Evolutionary conservation across 306 rosid genomes (phyloP), one percentile per base, ranked within the genome.

Genomic region (Inga laurina): DNA sequence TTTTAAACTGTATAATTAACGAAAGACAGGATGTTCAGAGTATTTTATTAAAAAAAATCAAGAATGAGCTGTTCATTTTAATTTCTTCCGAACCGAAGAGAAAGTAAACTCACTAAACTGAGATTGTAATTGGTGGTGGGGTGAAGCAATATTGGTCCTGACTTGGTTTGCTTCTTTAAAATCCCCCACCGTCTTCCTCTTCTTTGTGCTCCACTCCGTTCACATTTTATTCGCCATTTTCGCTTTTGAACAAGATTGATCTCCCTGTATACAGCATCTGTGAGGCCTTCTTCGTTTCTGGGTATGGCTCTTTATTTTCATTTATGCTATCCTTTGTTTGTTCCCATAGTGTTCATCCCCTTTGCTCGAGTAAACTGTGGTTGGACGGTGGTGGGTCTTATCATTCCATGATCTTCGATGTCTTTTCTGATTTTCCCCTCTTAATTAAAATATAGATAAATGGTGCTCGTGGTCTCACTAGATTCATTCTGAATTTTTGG

Each of bases 251-350:
- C 35, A 57, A 62, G 34, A 27, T 19, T 37, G 41, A 37, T 72
- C 57, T 46, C 45, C 13, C 10, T 24, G 35, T 71, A 22, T 10
- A 10, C 30, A n/a, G 35, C 54, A 43, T 71, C 57, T 12, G 10
- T 3, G 15, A 14, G 30, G 43, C 15, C 64, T 59, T 74, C 52
- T 52, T 66, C 48, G 19, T 16, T 52, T 35, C 59, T 79, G 81
- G 83, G 81, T 84, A 75, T 67, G 81, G 18, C 18, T 34, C 22
- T 65, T 15, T 65, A 1, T 22, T 22, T 46, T 21, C 32, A 27
- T 52, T 34, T 0, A 19, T 70, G 16, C n/a, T 78, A 19, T 78
- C 49, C 49, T 2, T 37, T 37, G 10, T 72, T 72, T 64, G 7
- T 3, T 74, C 65, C 57, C n/a, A n/a, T 54, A 1, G 46, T 16